phyloP scores from a whole-genome alignment of 495 filamentous ascomycete species.

The Aspergillus biplanus region DNA sequence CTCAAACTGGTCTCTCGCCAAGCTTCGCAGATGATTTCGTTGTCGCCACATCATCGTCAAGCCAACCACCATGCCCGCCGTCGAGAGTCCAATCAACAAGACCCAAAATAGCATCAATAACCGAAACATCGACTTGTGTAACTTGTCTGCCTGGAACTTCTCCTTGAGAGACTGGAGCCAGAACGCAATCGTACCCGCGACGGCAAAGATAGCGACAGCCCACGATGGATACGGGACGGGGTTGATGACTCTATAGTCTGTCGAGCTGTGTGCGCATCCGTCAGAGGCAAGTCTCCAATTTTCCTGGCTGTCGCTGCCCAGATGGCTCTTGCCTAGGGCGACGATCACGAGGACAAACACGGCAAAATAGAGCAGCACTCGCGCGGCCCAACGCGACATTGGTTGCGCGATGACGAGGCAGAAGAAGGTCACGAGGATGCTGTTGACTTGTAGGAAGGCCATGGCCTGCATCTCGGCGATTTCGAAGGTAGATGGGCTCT shows the following conservation, averaged over 20 bases:
- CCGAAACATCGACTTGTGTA: slow-evolving; percentile 3
- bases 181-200: slow-evolving; percentile 9
- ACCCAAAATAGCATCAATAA: slow-evolving; percentile 12
- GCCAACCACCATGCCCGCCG: slow-evolving; percentile 11
- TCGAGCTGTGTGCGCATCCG: slow-evolving; percentile 17
- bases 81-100: slow-evolving; percentile 4
- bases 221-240: slow-evolving; percentile 16
- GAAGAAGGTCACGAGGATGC: slow-evolving; percentile 17
- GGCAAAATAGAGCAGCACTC: slow-evolving; percentile 11
- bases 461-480: slow-evolving; percentile 19
- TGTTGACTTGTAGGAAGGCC: slow-evolving; percentile 20
- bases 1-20: slow-evolving; percentile 16
- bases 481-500: slow-evolving; percentile 17
- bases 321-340: slow-evolving; percentile 8
- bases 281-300: slow-evolving; percentile 17
- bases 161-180: slow-evolving; percentile 11
- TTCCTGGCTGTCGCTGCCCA: slow-evolving; percentile 8
- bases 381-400: slow-evolving; percentile 15
- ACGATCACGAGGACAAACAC: slow-evolving; percentile 16
- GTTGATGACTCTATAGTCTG: slow-evolving; percentile 17
- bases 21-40: slow-evolving; percentile 10
- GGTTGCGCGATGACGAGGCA: slow-evolving; percentile 17
- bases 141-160: slow-evolving; percentile 12
- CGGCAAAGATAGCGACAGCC: slow-evolving; percentile 16
- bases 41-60: slow-evolving; percentile 18